These are phyloP conservation scores for Penicillium mononematosum DNA, from an alignment of 495 filamentous ascomycete species.

Conservation along the genomic window DNA sequence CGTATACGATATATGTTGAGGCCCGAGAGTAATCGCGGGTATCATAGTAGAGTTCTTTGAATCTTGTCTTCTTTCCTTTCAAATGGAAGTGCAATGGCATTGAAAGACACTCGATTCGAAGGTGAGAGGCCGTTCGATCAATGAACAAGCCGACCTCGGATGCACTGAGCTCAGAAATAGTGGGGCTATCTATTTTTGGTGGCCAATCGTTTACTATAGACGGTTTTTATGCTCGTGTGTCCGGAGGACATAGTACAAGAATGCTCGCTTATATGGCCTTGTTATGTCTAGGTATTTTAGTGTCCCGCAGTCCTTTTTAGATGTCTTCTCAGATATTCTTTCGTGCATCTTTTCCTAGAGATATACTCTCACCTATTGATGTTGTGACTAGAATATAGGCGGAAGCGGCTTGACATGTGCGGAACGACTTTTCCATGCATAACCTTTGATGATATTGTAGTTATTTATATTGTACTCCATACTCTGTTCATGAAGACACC, in stretches of 20 bases:
- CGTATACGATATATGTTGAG: neutral
- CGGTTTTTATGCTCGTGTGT: neutral
- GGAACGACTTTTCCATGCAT: neutral
- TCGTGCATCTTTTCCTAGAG: too few species aligned
- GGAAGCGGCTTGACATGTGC: too few species aligned
- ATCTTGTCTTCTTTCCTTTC: neutral
- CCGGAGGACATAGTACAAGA: neutral
- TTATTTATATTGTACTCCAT: neutral
- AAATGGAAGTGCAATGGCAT: neutral
- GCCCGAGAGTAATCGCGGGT: neutral
- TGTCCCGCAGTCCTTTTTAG: neutral
- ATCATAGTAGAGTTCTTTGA: neutral
- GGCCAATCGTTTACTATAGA: neutral
- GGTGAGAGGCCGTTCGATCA: neutral
- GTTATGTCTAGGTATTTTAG: neutral
- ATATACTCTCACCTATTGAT: too few species aligned
- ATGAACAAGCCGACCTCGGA: neutral
- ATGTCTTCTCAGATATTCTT: too few species aligned
- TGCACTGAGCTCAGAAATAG: neutral
- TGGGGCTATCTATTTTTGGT: constrained; percentile 5
- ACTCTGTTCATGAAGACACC: neutral
- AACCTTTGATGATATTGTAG: neutral
- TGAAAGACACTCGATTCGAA: neutral
- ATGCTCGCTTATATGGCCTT: neutral
- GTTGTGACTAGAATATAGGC: neutral